These are phyloP conservation scores for Solanum pennellii DNA, from an alignment of 257 asterid species.

Conservation along the genomic window DNA sequence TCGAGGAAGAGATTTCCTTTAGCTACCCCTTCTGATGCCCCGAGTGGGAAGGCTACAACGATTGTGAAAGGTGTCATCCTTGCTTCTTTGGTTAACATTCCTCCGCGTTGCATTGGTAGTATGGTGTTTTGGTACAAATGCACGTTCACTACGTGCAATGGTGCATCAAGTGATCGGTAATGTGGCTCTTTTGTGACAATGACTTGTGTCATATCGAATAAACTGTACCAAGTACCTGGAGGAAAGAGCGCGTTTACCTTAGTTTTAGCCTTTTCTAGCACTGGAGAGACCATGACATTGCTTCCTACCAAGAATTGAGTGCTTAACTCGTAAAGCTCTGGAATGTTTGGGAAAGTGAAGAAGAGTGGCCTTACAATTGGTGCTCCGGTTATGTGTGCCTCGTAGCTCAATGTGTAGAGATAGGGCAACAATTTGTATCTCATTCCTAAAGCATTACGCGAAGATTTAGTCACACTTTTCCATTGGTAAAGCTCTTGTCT, in stretches of 20 bases:
- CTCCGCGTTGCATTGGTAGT: slow-evolving; percentile 85
- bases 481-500: slow-evolving; percentile 98
- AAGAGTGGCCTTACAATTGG: slow-evolving; percentile 85
- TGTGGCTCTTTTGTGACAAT: slow-evolving; percentile 28
- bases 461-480: slow-evolving; percentile 81
- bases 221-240: slow-evolving; percentile 69
- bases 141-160: slow-evolving; percentile 57
- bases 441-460: slow-evolving; percentile 86
- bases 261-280: slow-evolving; percentile 35
- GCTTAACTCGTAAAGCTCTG: slow-evolving; percentile 52
- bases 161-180: slow-evolving; percentile 48
- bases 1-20: slow-evolving; percentile 69
- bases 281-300: slow-evolving; percentile 81
- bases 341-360: slow-evolving; percentile 56
- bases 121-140: slow-evolving; percentile 71
- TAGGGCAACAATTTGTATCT: slow-evolving; percentile 77
- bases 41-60: slow-evolving; percentile 58
- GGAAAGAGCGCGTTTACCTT: slow-evolving; percentile 59
- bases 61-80: slow-evolving; percentile 73
- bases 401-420: slow-evolving; percentile 66
- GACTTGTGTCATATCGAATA: slow-evolving; percentile 65
- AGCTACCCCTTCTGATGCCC: slow-evolving; percentile 36
- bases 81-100: slow-evolving; percentile 69
- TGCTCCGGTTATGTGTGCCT: slow-evolving; percentile 70
- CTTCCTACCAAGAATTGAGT: slow-evolving; percentile 79